phyloP scores from a whole-genome alignment of 1,284 basidiomycete genomes.

The Coniferiporia sulphurascens region DNA sequence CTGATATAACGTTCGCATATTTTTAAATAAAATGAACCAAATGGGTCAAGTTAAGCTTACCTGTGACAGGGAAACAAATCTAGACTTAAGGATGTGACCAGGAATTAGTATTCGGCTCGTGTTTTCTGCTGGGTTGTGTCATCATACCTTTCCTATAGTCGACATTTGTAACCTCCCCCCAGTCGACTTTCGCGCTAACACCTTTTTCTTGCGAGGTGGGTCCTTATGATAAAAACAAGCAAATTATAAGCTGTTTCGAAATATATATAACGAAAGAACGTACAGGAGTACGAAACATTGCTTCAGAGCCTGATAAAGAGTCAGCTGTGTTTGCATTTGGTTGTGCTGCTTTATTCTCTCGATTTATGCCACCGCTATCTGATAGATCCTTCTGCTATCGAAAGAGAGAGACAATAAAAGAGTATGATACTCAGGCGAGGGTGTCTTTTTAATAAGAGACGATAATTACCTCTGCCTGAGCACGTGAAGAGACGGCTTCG shows the following conservation, averaged over 20 bases:
- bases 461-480: background rate
- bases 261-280: background rate
- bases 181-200: background rate
- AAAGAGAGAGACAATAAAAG: background rate
- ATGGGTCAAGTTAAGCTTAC: background rate
- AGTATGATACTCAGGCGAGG: background rate
- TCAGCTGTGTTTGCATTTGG: background rate
- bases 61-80: background rate
- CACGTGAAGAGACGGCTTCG: background rate
- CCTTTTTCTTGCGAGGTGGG: background rate
- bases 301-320: background rate
- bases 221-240: background rate
- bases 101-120: background rate
- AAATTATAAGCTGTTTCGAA: background rate
- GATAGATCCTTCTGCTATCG: background rate
- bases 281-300: background rate
- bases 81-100: background rate
- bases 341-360: no score
- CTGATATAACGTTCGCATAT: background rate
- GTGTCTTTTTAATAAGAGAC: background rate
- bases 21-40: background rate
- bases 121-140: background rate
- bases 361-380: background rate
- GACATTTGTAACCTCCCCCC: background rate
- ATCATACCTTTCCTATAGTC: background rate